Percentiles rank a stretch among this genome's conserved stretches.
These are phyloP conservation scores for Eragrostis nindensis DNA, from an alignment of 176 grass and related monocot species.

Conservation along the genomic window DNA sequence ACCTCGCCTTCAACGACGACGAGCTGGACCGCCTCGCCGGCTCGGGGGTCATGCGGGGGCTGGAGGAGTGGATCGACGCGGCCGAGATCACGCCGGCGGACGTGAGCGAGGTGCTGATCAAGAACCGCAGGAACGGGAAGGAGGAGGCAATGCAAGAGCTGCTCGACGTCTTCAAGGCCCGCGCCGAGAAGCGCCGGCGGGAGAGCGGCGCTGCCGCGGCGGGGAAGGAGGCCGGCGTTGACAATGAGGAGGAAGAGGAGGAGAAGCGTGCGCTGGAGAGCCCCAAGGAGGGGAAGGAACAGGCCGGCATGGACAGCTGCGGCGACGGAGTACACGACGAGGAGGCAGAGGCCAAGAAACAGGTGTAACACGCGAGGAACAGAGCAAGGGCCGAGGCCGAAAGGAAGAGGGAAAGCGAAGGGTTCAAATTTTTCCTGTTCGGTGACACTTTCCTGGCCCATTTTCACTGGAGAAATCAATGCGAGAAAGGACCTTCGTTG, in stretches of 20 bases:
- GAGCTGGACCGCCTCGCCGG: constrained; percentile 9
- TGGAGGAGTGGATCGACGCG: constrained; percentile 54
- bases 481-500: constrained; percentile 13
- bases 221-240: neutral
- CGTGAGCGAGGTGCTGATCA: constrained; percentile 89
- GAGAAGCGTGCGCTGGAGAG: constrained; percentile 86
- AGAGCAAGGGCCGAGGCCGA: neutral
- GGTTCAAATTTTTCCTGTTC: constrained; percentile 57
- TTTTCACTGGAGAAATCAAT: constrained; percentile 31
- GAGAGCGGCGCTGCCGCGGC: neutral
- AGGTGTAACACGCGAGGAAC: constrained; percentile 14
- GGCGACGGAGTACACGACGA: constrained; percentile 43
- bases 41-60: neutral
- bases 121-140: constrained; percentile 61
- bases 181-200: constrained; percentile 40
- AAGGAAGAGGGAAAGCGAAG: constrained; percentile 41
- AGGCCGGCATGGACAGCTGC: constrained; percentile 35
- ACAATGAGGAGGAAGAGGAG: constrained; percentile 64
- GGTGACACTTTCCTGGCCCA: neutral
- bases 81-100: constrained; percentile 88
- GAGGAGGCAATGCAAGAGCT: constrained; percentile 49
- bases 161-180: constrained; percentile 39
- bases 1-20: constrained; percentile 44
- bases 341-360: constrained; percentile 45
- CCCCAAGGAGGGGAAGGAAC: constrained; percentile 61